A percentile compares a stretch with the other conserved stretches of the same genome.
These are phyloP conservation scores for Avena atlantica DNA, from an alignment of 176 grass and related monocot genomes.

Conservation along the genomic window DNA sequence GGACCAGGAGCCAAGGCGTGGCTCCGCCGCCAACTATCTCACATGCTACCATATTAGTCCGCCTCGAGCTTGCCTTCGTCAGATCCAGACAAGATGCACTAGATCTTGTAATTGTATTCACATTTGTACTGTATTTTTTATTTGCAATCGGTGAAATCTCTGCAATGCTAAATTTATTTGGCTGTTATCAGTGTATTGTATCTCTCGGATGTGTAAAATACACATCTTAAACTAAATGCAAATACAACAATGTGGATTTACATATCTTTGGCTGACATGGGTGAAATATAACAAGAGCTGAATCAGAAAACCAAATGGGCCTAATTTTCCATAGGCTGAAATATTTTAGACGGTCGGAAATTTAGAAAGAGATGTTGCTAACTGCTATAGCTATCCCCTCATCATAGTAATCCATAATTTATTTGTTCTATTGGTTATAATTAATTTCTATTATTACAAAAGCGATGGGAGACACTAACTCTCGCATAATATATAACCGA, in stretches of 20 bases:
- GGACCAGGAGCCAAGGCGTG: too few species aligned
- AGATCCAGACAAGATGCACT: neutral
- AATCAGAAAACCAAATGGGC: too few species aligned
- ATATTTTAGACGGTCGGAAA: too few species aligned
- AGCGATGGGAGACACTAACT: too few species aligned
- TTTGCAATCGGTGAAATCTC: neutral
- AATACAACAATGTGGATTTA: neutral
- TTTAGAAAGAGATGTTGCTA: too few species aligned
- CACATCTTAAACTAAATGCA: neutral
- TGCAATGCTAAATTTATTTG: neutral
- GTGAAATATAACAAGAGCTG: neutral
- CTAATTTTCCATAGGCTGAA: too few species aligned
- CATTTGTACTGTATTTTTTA: neutral
- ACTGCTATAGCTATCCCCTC: too few species aligned
- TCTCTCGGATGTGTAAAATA: neutral
- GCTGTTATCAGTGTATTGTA: neutral
- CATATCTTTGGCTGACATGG: neutral
- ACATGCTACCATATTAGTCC: neutral
- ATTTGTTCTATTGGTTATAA: too few species aligned
- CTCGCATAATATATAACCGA: too few species aligned
- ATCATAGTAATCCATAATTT: too few species aligned
- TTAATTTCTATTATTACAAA: too few species aligned
- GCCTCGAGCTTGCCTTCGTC: neutral
- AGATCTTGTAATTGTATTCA: neutral
- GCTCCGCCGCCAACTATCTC: too few species aligned